Evolutionary conservation across 2,329 filamentous ascomycete genomes (phyloP), one percentile per base, ranked within the genome.

Genomic region (Aspergillus caelatus): DNA sequence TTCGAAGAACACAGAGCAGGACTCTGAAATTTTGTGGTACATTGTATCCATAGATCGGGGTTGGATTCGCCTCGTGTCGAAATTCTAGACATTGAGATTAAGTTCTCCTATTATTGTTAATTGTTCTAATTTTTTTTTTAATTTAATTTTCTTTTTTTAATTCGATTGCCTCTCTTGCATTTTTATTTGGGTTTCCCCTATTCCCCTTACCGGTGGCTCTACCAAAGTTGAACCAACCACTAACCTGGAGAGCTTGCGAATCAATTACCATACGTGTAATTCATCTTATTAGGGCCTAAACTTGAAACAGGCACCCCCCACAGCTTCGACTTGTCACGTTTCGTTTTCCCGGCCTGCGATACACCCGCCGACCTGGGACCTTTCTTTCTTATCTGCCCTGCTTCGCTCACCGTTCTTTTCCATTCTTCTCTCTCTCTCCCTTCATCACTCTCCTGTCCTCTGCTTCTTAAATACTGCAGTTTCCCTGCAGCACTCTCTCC

Each of bases 221-320:
- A 55, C 52, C 52, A 55, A 19, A 55, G 52, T 55, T 55, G 32
- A 39, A 39, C 32, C 52, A 39, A 55, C 32, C 52, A 55, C 48
- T 55, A 55, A 55, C 12, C 52, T 39, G 21, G 34, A n/a, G 30
- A 34, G 34, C 52, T 55, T 55, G 52, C 52, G 52, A 55, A 55
- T 55, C 52, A 55, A 39, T 55, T 55, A 55, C 52, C 32, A 23
- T 55, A 55, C 52, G 6, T 39, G 52, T 55, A 55, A 21, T 55
- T 55, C 34, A n/a, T 46, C 43, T 61, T 60, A 36, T 63, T 61
- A 60, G 64, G 67, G 64, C 62, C 71, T 72, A 75, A 75, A 75
- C 71, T 74, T 77, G 75, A 77, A 77, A 77, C 75, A 73, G 70
- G 66, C 48, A 45, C 63, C 65, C 72, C 67, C 73, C 74, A 74